Evolutionary conservation across 371 early-diverging fungal genomes (phyloP).

Genomic region (Rhizopus sp.): DNA sequence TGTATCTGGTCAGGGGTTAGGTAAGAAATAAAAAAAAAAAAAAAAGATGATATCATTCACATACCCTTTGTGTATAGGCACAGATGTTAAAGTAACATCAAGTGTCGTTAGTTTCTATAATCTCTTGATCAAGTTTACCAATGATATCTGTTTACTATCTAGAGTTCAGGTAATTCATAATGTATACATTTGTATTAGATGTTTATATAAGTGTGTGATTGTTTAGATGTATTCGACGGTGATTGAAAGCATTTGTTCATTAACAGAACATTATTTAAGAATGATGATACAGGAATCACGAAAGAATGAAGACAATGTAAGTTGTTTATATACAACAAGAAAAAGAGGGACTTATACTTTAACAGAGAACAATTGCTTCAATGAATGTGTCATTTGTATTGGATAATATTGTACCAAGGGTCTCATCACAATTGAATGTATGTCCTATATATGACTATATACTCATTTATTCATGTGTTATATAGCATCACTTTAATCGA

Average conservation of each 20-base stretch:
- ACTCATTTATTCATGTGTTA: neutral
- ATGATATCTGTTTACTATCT: slow-evolving; percentile 72
- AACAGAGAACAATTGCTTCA: slow-evolving; percentile 52
- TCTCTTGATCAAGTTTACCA: slow-evolving; percentile 77
- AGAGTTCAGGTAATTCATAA: slow-evolving; percentile 54
- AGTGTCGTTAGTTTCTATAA: slow-evolving; percentile 68
- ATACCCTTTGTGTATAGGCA: slow-evolving; percentile 10
- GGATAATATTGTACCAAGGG: slow-evolving; percentile 62
- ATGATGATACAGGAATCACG: slow-evolving; percentile 40
- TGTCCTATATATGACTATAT: neutral
- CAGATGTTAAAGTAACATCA: slow-evolving; percentile 52
- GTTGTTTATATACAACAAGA: neutral
- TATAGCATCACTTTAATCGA: slow-evolving; percentile 61
- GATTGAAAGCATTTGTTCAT: slow-evolving; percentile 37
- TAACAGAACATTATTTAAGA: slow-evolving; percentile 48
- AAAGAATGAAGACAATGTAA: slow-evolving; percentile 44
- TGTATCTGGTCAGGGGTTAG: slow-evolving; percentile 61
- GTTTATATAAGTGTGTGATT: neutral
- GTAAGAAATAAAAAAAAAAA: slow-evolving; percentile 19
- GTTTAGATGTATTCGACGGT: slow-evolving; percentile 44
- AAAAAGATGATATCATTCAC: neutral
- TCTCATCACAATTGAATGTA: slow-evolving; percentile 61
- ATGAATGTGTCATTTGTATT: slow-evolving; percentile 64
- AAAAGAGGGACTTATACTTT: neutral
- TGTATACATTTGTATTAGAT: neutral